Base-by-base conservation (phyloP, 2,329 filamentous ascomycete genomes). In the Colletotrichum sojae region DNA sequence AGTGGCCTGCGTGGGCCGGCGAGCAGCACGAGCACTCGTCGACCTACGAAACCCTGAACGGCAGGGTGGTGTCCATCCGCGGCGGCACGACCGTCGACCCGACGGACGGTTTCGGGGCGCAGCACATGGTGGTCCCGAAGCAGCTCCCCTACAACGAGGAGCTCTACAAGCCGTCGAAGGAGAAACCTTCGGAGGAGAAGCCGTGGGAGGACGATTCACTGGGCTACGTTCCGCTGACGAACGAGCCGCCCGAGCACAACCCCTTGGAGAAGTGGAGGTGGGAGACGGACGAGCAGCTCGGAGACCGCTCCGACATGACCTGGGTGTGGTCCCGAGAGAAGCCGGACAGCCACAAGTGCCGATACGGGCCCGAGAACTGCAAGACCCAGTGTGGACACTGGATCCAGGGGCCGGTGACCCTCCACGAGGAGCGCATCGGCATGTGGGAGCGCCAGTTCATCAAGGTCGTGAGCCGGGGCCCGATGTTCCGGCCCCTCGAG, bases 391-490 rank as follows among this genome's bases (percentile, higher is more conserved):
- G 2, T 53, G 12, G 52, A 51, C n/a, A 31, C 55, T 12, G 73
- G 73, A 71, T 43, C 57, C 6, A 73, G 73, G 60, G 48, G 31
- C 6, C 59, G 49, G 31, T 61, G 4, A 48, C 46, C 2, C 36
- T 73, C 2, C 57, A 16, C 0, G 73, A 74, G 56, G 73, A 74
- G 58, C 65, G 65, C 8, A 64, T 74, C 2, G 73, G 73, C 18
- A 67, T 73, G 64, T 74, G 73, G 73, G 73, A 74, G 51, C 60
- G 71, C 1, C 31, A 72, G 52, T 71, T 66, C 56, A 71, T 73
- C 27, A 54, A 71, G 22, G 49, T 72, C 20, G 27, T 31, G 27
- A 31, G 9, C 27, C 27, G 27, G 27, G 27, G 27, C 8, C 27
- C 27, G 27, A 9, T 31, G 27, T 31, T 9, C 27, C 27, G 8